These are phyloP conservation scores for Schizothecium vesticola DNA, from an alignment of 495 filamentous ascomycete genomes.

Conservation along the genomic window DNA sequence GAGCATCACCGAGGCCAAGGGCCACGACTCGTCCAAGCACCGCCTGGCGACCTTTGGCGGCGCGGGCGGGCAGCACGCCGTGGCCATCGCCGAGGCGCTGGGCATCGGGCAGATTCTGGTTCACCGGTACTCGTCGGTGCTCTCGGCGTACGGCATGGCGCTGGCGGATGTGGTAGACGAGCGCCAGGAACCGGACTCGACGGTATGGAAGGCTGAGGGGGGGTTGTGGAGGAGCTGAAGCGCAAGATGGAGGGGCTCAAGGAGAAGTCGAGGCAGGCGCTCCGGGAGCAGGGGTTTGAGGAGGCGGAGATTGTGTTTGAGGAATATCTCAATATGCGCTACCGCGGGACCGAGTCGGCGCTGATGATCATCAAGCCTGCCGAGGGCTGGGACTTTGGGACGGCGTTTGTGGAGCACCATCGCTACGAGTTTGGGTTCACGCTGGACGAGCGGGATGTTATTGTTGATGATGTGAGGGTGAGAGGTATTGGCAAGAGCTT, in stretches of 20 bases:
- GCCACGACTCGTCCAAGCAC: conserved; percentile 86
- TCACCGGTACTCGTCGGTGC: conserved; percentile 87
- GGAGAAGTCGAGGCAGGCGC: conserved; percentile 56
- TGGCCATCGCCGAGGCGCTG: conserved; percentile 86
- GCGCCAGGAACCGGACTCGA: conserved; percentile 81
- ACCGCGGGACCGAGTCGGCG: conserved; percentile 80
- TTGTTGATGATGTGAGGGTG: conserved; percentile 88
- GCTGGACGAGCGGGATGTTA: conserved; percentile 79
- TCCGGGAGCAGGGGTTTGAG: conserved; percentile 70
- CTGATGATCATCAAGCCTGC: conserved; percentile 72
- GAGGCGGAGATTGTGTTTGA: conserved; percentile 71
- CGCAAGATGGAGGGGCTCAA: conserved; percentile 59
- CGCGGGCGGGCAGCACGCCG: conserved; percentile 92
- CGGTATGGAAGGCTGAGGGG: conserved; percentile 62
- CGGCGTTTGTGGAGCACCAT: conserved; percentile 80
- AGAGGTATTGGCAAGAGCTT: conserved; percentile 86
- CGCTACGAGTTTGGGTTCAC: conserved; percentile 95
- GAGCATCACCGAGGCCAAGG: conserved; percentile 87
- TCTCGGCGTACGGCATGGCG: conserved; percentile 96
- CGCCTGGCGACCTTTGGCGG: conserved; percentile 89
- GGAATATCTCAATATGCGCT: conserved; percentile 86
- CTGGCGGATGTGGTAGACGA: conserved; percentile 94
- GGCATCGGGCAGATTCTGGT: conserved; percentile 84
- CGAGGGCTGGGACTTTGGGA: conserved; percentile 69
- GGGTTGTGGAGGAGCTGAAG: conserved; percentile 48